These are phyloP conservation scores for Oryza meridionalis DNA, from an alignment of 176 grass and related monocot species.

Conservation along the genomic window DNA sequence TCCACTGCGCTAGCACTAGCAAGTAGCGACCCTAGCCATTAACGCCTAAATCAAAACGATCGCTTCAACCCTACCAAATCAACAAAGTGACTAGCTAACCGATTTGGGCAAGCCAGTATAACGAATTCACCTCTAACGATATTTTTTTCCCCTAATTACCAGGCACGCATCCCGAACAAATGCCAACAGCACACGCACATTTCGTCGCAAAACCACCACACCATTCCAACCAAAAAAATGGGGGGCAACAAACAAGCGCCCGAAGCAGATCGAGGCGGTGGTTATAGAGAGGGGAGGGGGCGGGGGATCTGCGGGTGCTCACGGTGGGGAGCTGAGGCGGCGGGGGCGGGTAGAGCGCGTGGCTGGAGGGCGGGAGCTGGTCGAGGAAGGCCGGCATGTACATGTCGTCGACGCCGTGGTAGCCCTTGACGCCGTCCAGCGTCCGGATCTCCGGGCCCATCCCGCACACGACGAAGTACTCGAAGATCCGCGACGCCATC, in stretches of 20 bases:
- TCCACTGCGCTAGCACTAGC: background rate
- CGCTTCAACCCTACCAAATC: conserved; percentile 1
- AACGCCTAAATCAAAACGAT: conserved; percentile 12
- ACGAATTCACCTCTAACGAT: conserved; percentile 36
- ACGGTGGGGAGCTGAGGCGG: conserved; percentile 95
- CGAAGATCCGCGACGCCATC: conserved; percentile 72
- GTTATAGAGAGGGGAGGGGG: conserved; percentile 27
- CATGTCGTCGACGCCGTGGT: conserved; percentile 71
- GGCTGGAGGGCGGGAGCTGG: conserved; percentile 78
- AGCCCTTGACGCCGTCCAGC: conserved; percentile 82
- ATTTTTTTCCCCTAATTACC: background rate
- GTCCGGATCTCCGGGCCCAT: conserved; percentile 92
- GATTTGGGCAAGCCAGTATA: background rate
- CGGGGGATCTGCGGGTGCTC: conserved; percentile 58
- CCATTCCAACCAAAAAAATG: conserved; percentile 10
- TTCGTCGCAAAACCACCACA: background rate
- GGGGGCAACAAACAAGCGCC: background rate
- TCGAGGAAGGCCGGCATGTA: conserved; percentile 90
- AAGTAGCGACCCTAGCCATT: conserved; percentile 1
- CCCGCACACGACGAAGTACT: conserved; percentile 99
- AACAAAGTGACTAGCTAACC: background rate
- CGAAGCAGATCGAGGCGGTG: conserved; percentile 21
- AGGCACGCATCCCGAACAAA: conserved; percentile 20
- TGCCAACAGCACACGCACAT: background rate
- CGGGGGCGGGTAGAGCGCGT: conserved; percentile 84